Percentiles rank a stretch among this genome's conserved stretches.
phyloP scores from a whole-genome alignment of 495 filamentous ascomycete species.

The Podospora sp. region DNA sequence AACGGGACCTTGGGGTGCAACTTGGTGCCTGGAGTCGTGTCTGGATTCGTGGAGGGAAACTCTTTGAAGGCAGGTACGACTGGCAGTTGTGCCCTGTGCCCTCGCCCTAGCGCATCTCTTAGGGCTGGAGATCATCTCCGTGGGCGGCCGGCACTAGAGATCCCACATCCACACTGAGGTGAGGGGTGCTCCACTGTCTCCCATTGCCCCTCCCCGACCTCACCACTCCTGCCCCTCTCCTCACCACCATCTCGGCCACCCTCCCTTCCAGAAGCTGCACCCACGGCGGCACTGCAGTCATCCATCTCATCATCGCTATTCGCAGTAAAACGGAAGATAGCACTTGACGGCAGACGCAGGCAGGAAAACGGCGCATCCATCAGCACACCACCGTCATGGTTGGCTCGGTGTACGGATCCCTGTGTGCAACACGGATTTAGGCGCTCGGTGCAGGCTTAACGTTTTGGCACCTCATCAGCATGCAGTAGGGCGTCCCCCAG shows the following conservation, averaged over 20 bases:
- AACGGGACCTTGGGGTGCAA: background rate
- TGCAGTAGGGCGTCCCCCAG: background rate
- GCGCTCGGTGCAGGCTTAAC: background rate
- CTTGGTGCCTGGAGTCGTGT: background rate
- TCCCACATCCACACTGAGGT: background rate
- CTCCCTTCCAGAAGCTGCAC: background rate
- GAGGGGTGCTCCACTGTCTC: too few relatives aligned
- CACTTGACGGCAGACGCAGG: background rate
- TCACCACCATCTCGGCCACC: background rate
- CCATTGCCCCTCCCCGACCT: background rate
- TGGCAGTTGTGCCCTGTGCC: background rate
- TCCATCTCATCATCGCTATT: background rate
- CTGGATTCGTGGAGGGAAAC: background rate
- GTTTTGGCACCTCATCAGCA: background rate
- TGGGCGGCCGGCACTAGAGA: background rate
- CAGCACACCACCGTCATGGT: background rate
- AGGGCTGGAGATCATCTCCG: background rate
- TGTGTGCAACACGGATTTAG: conserved; percentile 4
- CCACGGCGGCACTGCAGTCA: background rate
- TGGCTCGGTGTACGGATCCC: conserved; percentile 1
- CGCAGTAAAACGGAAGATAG: background rate
- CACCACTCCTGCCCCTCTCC: background rate
- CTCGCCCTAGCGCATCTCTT: background rate
- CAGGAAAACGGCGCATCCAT: background rate
- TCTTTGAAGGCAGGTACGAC: background rate